Evolutionary conservation across 108 stramenopile species (phyloP).

Genomic region (Asterionellopsis glacialis): DNA sequence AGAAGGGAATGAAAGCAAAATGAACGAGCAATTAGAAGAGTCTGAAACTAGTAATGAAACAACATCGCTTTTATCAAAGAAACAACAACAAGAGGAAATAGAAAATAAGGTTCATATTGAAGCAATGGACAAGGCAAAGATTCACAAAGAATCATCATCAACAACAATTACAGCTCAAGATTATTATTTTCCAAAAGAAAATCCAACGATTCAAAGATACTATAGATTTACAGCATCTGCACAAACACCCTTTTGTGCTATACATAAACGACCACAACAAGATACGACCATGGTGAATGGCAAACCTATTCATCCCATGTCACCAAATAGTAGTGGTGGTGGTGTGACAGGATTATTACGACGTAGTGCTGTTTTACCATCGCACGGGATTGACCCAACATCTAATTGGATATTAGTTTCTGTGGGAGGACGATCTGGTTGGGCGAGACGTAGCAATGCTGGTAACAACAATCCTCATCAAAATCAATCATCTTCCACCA

Average conservation of each 20-base stretch:
- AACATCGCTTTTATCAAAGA: no score
- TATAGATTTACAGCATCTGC: constrained; percentile 80
- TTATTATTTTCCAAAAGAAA: constrained; percentile 39
- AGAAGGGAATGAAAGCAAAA: no score
- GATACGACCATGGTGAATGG: constrained; percentile 11
- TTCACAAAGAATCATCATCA: no score
- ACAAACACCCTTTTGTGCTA: constrained; percentile 70
- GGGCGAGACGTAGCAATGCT: constrained; percentile 51
- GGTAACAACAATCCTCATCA: constrained; percentile 7
- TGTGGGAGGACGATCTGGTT: constrained; percentile 81
- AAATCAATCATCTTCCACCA: no score
- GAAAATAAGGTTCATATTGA: no score
- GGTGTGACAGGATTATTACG: constrained; percentile 74
- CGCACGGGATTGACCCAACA: constrained; percentile 75
- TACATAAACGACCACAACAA: constrained; percentile 61
- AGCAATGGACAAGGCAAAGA: no score
- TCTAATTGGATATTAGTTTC: constrained; percentile 78
- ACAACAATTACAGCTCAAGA: constrained; percentile 19
- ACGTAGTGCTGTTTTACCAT: constrained; percentile 72
- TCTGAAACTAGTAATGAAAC: no score
- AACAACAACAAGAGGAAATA: no score
- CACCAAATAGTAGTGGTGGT: no score
- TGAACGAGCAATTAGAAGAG: no score
- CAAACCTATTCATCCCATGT: no score
- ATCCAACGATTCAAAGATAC: constrained; percentile 78